A percentile compares a stretch with the other conserved stretches of the same genome.
Conservation (phyloP, 257 asterid genomes). For the Haberlea rhodopensis region DNA sequence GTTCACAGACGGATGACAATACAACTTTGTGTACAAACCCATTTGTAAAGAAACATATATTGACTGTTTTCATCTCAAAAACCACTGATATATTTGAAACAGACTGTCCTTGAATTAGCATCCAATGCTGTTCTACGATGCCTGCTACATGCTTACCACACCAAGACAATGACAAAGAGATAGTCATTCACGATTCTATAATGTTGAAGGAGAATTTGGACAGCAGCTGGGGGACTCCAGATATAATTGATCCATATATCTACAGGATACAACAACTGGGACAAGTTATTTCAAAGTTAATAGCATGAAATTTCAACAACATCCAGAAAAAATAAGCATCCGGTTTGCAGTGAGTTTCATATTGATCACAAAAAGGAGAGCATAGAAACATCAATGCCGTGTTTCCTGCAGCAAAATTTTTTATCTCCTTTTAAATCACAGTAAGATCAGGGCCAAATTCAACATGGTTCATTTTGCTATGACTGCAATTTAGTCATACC, state of each 20-base stretch:
- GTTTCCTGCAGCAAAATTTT: neutral
- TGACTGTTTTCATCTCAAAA: neutral
- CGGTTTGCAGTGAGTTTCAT: neutral
- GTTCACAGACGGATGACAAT: neutral
- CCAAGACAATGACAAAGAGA: neutral
- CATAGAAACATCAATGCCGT: neutral
- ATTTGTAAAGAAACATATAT: neutral
- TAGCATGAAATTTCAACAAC: neutral
- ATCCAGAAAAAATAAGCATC: neutral
- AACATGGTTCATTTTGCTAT: neutral
- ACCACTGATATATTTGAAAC: constrained; percentile 11
- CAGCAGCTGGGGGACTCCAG: constrained; percentile 76
- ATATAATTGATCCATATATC: constrained; percentile 68
- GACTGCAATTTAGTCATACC: constrained; percentile 36
- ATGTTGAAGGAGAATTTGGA: constrained; percentile 73
- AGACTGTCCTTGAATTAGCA: neutral
- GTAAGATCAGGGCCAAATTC: neutral
- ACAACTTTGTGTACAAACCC: neutral
- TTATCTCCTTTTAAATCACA: neutral
- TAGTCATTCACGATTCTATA: constrained; percentile 32
- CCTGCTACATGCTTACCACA: constrained; percentile 3
- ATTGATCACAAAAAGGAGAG: neutral
- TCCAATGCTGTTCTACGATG: neutral
- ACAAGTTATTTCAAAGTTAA: neutral
- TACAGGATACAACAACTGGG: constrained; percentile 29